Base-by-base conservation (phyloP, 2,329 filamentous ascomycete species). In the Trichoderma koningii region DNA sequence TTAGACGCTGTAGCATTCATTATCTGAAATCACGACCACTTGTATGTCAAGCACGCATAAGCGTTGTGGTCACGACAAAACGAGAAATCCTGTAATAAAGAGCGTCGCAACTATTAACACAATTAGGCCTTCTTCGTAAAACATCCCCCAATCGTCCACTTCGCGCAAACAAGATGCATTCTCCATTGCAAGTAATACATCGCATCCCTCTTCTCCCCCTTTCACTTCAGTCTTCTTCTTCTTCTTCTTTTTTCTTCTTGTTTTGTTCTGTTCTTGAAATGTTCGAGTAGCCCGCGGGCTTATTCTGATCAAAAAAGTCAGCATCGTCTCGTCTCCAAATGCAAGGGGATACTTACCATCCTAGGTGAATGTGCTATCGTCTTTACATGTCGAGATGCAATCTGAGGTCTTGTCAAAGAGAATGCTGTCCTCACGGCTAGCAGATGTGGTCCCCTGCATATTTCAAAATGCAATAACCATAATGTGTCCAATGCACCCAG, bases 381-480 rank as follows among this genome's bases (percentile, higher is more conserved):
- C 66, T 68, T 68, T 70, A 67, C 61, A 66, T 62, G 66, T 65
- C 66, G 68, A 68, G 70, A 70, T 71, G 71, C 68, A 70, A 70
- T 70, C 66, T 66, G 63, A 65, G 55, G 63, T 63, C 50, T 66
- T 66, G 63, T 42, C 65, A 53, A 51, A 42, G 48, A 55, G 51
- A 55, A 65, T 53, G 56, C 55, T 55, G 59, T 45, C 65, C 56
- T 47, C 30, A 55, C 68, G 63, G 71, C 71, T 73, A 74, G 71
- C 69, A 71, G 70, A 73, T 74, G 72, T 69, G 69, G 69, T 68
- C 73, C 71, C 72, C 73, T 72, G 72, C 76, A 79, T 82, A 82
- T 82, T 79, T 81, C 82, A 84, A 84, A 83, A 84, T 80, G 77
- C 79, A 79, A 79, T 85, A 85, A 85, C 76, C 80, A 85, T 85